phyloP scores from a whole-genome alignment of 106 monocot genomes.

The Amphibolis antarctica region DNA sequence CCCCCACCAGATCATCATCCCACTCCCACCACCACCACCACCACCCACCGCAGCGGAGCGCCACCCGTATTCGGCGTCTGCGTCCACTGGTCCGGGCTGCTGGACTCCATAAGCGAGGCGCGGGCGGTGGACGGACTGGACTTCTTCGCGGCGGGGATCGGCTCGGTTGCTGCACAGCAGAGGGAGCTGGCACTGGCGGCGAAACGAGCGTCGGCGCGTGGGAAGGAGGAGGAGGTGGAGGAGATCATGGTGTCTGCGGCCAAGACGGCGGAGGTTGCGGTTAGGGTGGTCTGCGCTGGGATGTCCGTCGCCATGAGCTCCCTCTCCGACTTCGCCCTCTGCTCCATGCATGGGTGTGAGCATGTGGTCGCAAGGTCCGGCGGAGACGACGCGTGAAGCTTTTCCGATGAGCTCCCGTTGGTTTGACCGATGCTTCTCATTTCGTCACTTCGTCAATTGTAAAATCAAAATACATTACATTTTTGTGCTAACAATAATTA shows the following conservation, averaged over 20 bases:
- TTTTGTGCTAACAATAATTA: too few species aligned
- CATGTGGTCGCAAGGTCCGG: conserved; percentile 4
- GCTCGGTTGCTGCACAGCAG: conserved; percentile 34
- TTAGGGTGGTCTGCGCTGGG: conserved; percentile 43
- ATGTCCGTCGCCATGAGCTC: conserved; percentile 31
- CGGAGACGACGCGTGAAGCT: too few species aligned
- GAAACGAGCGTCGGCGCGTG: conserved; percentile 9
- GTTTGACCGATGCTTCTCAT: too few species aligned
- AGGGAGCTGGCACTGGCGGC: conserved; percentile 15
- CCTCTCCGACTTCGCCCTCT: conserved; percentile 27
- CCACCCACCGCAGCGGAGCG: conserved; percentile 9
- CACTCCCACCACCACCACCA: too few species aligned
- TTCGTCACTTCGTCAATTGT: too few species aligned
- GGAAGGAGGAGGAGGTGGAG: conserved; percentile 8
- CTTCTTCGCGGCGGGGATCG: conserved; percentile 82
- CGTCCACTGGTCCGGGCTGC: conserved; percentile 37
- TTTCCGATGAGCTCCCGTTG: too few species aligned
- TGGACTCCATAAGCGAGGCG: conserved; percentile 53
- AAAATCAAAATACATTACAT: too few species aligned
- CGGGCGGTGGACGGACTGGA: conserved; percentile 75
- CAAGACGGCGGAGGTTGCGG: conserved; percentile 27
- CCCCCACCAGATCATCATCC: too few species aligned
- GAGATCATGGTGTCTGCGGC: background rate
- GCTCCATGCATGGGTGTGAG: conserved; percentile 27
- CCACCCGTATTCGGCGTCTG: conserved; percentile 35